Conservation (phyloP, 2,329 filamentous ascomycete species). For the Coniella lustricola region DNA sequence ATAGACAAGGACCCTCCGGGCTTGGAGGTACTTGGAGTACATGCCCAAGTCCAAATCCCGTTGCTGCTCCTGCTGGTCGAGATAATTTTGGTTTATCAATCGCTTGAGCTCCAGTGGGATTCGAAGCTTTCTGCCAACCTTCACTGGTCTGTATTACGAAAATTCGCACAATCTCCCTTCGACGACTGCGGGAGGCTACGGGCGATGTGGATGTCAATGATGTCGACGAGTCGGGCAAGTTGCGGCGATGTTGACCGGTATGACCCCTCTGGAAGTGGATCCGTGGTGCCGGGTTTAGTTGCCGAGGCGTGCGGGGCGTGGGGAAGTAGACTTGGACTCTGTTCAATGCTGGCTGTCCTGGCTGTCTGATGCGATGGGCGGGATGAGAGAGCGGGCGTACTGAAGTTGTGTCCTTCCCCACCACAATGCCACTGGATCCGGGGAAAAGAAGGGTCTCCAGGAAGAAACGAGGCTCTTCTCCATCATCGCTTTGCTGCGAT, state of each 20-base stretch:
- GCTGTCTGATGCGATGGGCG: background rate
- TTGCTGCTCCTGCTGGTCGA: too few relatives aligned
- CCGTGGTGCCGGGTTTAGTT: constrained; percentile 3
- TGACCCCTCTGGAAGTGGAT: background rate
- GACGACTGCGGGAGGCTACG: background rate
- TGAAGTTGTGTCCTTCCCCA: too few relatives aligned
- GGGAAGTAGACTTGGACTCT: background rate
- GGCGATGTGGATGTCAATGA: background rate
- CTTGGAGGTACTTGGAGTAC: too few relatives aligned
- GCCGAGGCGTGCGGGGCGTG: constrained; percentile 10
- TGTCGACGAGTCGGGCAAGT: constrained; percentile 1
- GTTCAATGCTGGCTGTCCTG: background rate
- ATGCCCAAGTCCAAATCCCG: too few relatives aligned
- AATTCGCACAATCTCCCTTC: too few relatives aligned
- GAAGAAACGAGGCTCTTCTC: too few relatives aligned
- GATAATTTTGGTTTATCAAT: too few relatives aligned
- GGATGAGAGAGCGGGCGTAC: background rate
- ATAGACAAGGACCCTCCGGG: background rate
- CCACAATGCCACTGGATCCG: background rate
- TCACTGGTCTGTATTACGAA: too few relatives aligned
- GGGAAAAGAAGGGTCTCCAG: too few relatives aligned
- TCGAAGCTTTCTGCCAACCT: too few relatives aligned
- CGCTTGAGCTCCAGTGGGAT: too few relatives aligned
- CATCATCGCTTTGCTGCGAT: too few relatives aligned
- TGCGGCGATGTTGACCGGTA: constrained; percentile 12